A percentile compares a stretch with the other conserved stretches of the same genome.
Evolutionary conservation across 2,329 filamentous ascomycete genomes (phyloP).

Genomic region (Fusarium coicis): DNA sequence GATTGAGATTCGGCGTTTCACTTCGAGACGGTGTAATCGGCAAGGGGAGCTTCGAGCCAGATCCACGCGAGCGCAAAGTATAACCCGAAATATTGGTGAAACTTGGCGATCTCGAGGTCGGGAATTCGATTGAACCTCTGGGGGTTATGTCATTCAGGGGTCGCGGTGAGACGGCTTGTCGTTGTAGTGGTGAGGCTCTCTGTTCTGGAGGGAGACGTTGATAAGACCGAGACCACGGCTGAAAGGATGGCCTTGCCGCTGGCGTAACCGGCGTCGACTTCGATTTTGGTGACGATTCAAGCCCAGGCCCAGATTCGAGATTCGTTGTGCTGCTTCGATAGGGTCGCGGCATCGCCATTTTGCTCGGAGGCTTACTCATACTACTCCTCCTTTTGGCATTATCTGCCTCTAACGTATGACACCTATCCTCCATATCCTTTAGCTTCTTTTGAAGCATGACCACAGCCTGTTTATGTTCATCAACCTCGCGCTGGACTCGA

Average conservation of each 20-base stretch:
- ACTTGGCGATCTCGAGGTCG: conserved; percentile 42
- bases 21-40: conserved; percentile 52
- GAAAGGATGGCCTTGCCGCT: conserved; percentile 30
- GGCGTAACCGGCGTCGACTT: conserved; percentile 42
- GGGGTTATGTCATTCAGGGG: conserved; percentile 10
- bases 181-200: conserved; percentile 13
- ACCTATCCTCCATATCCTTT: conserved; percentile 49
- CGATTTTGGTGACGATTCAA: conserved; percentile 36
- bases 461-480: conserved; percentile 48
- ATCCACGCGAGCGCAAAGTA: conserved; percentile 49
- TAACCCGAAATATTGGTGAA: conserved; percentile 43
- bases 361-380: conserved; percentile 25
- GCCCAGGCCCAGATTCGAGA: conserved; percentile 16
- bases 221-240: conserved; percentile 30
- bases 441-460: conserved; percentile 49
- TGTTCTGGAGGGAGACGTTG: conserved; percentile 27
- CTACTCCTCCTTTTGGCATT: conserved; percentile 36
- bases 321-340: conserved; percentile 30
- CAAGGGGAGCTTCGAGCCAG: conserved; percentile 53
- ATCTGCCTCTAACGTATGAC: conserved; percentile 46
- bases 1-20: conserved; percentile 49
- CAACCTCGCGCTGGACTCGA: conserved; percentile 51
- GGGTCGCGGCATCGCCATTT: conserved; percentile 33
- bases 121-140: conserved; percentile 21
- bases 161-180: conserved; percentile 19